A percentile compares a stretch with the other conserved stretches of the same genome.
phyloP scores from a whole-genome alignment of 2,329 filamentous ascomycete species.

The Fusarium piperis region DNA sequence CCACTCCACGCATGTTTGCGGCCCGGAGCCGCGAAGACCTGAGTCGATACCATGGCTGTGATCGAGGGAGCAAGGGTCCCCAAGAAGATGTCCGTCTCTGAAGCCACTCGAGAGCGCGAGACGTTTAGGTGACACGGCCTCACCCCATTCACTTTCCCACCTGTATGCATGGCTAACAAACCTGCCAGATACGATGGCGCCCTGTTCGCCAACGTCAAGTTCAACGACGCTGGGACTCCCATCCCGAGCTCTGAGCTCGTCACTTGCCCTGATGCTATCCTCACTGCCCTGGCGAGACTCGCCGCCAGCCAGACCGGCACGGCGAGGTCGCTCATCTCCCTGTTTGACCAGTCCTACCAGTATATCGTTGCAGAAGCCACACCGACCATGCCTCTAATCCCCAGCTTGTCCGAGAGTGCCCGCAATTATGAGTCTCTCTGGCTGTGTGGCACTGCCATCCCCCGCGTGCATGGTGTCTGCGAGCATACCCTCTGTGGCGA shows the following conservation, averaged over 20 bases:
- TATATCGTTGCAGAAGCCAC: conserved; percentile 64
- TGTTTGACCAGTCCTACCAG: conserved; percentile 60
- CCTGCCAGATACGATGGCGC: conserved; percentile 18
- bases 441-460: conserved; percentile 47
- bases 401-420: conserved; percentile 18
- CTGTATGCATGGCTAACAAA: background rate
- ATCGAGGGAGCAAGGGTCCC: conserved; percentile 5
- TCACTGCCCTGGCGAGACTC: conserved; percentile 62
- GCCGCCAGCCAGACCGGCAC: conserved; percentile 54
- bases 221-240: conserved; percentile 37
- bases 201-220: conserved; percentile 21
- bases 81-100: conserved; percentile 27
- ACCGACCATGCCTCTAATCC: conserved; percentile 49
- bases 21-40: background rate
- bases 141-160: background rate
- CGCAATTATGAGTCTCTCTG: conserved; percentile 28
- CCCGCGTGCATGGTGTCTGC: conserved; percentile 43
- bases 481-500: conserved; percentile 39
- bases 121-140: conserved; percentile 42
- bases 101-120: conserved; percentile 45
- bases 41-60: background rate
- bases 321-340: conserved; percentile 56
- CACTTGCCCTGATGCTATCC: conserved; percentile 47
- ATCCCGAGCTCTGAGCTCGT: conserved; percentile 40
- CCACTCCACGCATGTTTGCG: background rate